Base-by-base conservation (phyloP, 1,139 yeast species). In the Saccharomycopsis phalli region DNA sequence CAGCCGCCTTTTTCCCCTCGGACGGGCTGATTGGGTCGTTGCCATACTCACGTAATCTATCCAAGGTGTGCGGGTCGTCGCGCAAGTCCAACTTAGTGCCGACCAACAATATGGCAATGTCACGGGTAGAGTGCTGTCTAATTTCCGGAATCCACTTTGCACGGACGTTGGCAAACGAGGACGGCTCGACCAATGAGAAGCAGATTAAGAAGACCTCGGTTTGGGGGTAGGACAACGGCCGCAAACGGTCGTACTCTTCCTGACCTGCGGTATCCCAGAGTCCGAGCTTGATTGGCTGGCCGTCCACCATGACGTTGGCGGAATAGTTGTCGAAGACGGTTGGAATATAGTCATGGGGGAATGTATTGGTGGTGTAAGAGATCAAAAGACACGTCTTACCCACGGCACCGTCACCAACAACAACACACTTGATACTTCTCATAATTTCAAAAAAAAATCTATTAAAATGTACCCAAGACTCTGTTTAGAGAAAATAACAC, bases 261-360 rank as follows among this genome's bases (percentile, higher is more conserved):
- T 87, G 96, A 22, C 96, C 96, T 6, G 96, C 96, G n/a, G 96
- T 87, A 70, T 87, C 96, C 95, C 95, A 87, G 40, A 87, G 69
- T 19, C 94, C 94, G 39, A 87, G 67, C 54, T 82, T 82, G 52
- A 83, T 79, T 41, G 55, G 56, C 53, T 79, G 86, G 33, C 82
- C 82, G 53, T 81, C 91, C 30, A 80, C 81, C 73, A 83, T 76
- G 27, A 87, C 88, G 36, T 83, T 81, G 16, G 95, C 93, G 3
- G 94, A 75, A 58, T 86, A 86, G 62, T 86, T 84, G 56, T 86
- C 95, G 56, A 84, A 84, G 8, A 83, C 93, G 0, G 97, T 88
- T 42, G 97, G 97, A 47, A 88, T 84, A 59, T 88, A 88, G 61
- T 88, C 97, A 53, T 83, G 84, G 4, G 96, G 97, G 62, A 88